A percentile compares a stretch with the other conserved stretches of the same genome.
These are phyloP conservation scores for Colletotrichum simmondsii DNA, from an alignment of 2,329 filamentous ascomycete species.

Conservation along the genomic window DNA sequence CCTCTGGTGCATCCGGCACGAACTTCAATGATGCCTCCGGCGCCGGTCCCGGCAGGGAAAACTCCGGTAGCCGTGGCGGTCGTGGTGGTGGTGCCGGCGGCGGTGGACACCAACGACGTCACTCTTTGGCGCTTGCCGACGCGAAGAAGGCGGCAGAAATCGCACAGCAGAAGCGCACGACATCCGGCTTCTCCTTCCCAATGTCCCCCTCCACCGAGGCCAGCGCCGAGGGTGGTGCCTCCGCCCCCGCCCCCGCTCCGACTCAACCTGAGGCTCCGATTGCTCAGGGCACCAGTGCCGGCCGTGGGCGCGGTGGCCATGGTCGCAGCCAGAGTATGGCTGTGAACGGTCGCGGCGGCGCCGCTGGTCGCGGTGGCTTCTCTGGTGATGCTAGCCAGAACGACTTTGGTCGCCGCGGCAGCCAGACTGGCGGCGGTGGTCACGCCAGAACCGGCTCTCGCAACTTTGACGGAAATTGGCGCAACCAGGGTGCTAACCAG, in stretches of 20 bases:
- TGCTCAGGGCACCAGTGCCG: slow-evolving; percentile 55
- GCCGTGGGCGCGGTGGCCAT: slow-evolving; percentile 69
- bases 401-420: slow-evolving; percentile 76
- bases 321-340: slow-evolving; percentile 93
- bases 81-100: slow-evolving; percentile 75
- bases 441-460: slow-evolving; percentile 87
- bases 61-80: slow-evolving; percentile 74
- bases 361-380: slow-evolving; percentile 74
- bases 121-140: slow-evolving; percentile 93
- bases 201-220: slow-evolving; percentile 76
- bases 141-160: slow-evolving; percentile 97
- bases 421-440: slow-evolving; percentile 66
- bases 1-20: slow-evolving; percentile 85
- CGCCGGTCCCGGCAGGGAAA: slow-evolving; percentile 72
- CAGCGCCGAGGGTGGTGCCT: slow-evolving; percentile 60
- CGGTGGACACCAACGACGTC: slow-evolving; percentile 88
- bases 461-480: slow-evolving; percentile 99
- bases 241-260: slow-evolving; percentile 41
- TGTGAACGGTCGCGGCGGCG: slow-evolving; percentile 65
- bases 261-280: slow-evolving; percentile 49
- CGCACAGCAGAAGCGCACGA: slow-evolving; percentile 95
- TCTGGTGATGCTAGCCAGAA: slow-evolving; percentile 54
- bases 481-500: slow-evolving; percentile 78
- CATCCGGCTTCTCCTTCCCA: slow-evolving; percentile 94
- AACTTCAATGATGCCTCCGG: slow-evolving; percentile 80